Conservation (phyloP, 192 early-diverging fungal genomes). For the Martensiomyces pterosporus region DNA sequence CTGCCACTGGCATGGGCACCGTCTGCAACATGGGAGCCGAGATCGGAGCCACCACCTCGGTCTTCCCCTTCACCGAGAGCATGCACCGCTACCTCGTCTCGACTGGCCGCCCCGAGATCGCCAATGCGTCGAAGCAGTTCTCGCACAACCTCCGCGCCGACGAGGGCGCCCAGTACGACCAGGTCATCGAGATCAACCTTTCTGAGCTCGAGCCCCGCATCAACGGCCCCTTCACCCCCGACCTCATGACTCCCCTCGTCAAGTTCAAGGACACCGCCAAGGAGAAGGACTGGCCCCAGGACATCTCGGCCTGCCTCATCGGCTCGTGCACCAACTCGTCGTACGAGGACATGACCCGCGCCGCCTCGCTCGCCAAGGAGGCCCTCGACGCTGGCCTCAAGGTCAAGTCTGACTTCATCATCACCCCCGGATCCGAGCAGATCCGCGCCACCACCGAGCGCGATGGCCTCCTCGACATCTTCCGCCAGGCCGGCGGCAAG, state of each 20-base stretch:
- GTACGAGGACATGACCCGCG: constrained; percentile 95
- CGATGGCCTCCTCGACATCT: constrained; percentile 76
- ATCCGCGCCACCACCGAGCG: constrained; percentile 93
- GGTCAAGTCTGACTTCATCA: constrained; percentile 77
- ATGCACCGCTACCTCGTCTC: constrained; percentile 90
- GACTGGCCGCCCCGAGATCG: constrained; percentile 77
- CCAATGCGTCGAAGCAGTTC: constrained; percentile 73
- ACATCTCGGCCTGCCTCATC: constrained; percentile 88
- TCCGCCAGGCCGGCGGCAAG: constrained; percentile 76
- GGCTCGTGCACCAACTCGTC: constrained; percentile 99
- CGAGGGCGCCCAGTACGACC: constrained; percentile 83
- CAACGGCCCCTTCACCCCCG: constrained; percentile 96
- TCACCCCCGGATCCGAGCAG: constrained; percentile 97
- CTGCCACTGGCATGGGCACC: constrained; percentile 97
- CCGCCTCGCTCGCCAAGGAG: constrained; percentile 84
- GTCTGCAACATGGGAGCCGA: constrained; percentile 99
- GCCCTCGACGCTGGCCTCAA: constrained; percentile 76
- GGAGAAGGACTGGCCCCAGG: constrained; percentile 83
- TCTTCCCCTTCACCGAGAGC: constrained; percentile 91
- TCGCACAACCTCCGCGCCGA: constrained; percentile 88
- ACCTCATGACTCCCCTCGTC: constrained; percentile 87
- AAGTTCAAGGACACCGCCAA: constrained; percentile 87
- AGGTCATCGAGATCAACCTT: constrained; percentile 93
- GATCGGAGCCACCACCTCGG: constrained; percentile 94
- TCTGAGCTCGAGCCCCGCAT: constrained; percentile 92